Conservation (phyloP, 306 rosid genomes). For the Erythrophleum fordii region DNA sequence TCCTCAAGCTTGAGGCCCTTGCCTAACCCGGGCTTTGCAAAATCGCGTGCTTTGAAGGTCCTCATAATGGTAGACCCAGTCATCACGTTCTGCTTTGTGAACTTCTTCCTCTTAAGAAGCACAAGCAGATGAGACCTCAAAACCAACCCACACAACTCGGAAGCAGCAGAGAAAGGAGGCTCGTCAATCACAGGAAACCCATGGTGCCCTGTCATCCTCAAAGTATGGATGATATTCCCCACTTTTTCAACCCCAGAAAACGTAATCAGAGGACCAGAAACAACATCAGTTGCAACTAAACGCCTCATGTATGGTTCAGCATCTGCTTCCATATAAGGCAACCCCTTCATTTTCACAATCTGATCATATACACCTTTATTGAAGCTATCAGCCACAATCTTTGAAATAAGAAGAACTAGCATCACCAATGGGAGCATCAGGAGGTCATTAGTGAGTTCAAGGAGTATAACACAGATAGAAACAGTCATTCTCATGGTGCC, state of each 20-base stretch:
- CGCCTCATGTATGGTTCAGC: slow-evolving; percentile 79
- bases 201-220: slow-evolving; percentile 57
- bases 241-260: slow-evolving; percentile 81
- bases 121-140: slow-evolving; percentile 79
- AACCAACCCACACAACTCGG: slow-evolving; percentile 77
- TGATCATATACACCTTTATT: slow-evolving; percentile 86
- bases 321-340: slow-evolving; percentile 79
- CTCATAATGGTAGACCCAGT: slow-evolving; percentile 42
- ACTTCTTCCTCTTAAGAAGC: slow-evolving; percentile 62
- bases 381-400: slow-evolving; percentile 75
- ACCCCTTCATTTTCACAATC: slow-evolving; percentile 69
- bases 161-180: slow-evolving; percentile 59
- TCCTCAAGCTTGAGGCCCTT: slow-evolving; percentile 66
- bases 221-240: slow-evolving; percentile 57
- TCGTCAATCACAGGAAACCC: slow-evolving; percentile 88
- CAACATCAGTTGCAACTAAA: slow-evolving; percentile 73
- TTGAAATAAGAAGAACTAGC: slow-evolving; percentile 78
- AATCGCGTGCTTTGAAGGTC: slow-evolving; percentile 59
- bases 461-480: slow-evolving; percentile 79
- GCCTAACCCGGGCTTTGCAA: slow-evolving; percentile 81
- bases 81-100: slow-evolving; percentile 42
- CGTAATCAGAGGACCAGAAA: slow-evolving; percentile 65
- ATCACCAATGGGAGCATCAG: slow-evolving; percentile 76
- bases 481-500: slow-evolving; percentile 98
- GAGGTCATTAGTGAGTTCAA: slow-evolving; percentile 82